These are phyloP conservation scores for Botryotinia calthae DNA, from an alignment of 2,329 filamentous ascomycete species.

Conservation along the genomic window DNA sequence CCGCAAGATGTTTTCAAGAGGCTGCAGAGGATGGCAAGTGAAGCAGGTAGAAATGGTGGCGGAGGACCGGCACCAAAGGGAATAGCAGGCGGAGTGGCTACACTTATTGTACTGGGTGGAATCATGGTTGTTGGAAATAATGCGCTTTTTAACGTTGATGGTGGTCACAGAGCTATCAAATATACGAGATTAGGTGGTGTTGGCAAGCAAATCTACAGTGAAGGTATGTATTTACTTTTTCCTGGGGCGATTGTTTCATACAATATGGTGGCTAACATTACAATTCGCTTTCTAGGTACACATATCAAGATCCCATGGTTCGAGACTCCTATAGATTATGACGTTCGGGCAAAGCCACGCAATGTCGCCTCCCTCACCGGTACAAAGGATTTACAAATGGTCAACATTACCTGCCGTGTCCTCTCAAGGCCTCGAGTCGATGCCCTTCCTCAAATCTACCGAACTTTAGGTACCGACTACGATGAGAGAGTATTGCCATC, in stretches of 20 bases:
- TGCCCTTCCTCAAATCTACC: slow-evolving; percentile 93
- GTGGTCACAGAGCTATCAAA: slow-evolving; percentile 98
- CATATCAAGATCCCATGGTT: slow-evolving; percentile 95
- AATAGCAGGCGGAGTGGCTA: slow-evolving; percentile 53
- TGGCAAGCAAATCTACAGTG: slow-evolving; percentile 90
- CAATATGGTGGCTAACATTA: slow-evolving; percentile 24
- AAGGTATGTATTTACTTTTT: slow-evolving; percentile 59
- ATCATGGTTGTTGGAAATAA: slow-evolving; percentile 53
- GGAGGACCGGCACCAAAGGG: slow-evolving; percentile 46
- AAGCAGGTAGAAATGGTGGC: slow-evolving; percentile 48
- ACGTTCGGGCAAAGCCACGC: slow-evolving; percentile 95
- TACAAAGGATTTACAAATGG: slow-evolving; percentile 99
- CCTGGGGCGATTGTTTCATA: too few species aligned
- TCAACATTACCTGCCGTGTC: slow-evolving; percentile 99
- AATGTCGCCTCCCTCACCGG: slow-evolving; percentile 96
- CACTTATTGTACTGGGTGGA: slow-evolving; percentile 53
- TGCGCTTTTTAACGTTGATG: slow-evolving; percentile 80
- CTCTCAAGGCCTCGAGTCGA: slow-evolving; percentile 86
- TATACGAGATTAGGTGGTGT: slow-evolving; percentile 92
- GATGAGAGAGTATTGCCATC: slow-evolving; percentile 95
- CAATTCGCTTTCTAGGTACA: slow-evolving; percentile 60
- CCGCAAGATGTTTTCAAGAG: slow-evolving; percentile 65
- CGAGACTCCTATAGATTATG: slow-evolving; percentile 94
- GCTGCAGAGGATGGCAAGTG: slow-evolving; percentile 58
- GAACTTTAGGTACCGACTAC: slow-evolving; percentile 91